Percentiles rank a stretch among this genome's conserved stretches.
These are phyloP conservation scores for Cystobasidium ongulense DNA, from an alignment of 768 basidiomycete species.

Conservation along the genomic window DNA sequence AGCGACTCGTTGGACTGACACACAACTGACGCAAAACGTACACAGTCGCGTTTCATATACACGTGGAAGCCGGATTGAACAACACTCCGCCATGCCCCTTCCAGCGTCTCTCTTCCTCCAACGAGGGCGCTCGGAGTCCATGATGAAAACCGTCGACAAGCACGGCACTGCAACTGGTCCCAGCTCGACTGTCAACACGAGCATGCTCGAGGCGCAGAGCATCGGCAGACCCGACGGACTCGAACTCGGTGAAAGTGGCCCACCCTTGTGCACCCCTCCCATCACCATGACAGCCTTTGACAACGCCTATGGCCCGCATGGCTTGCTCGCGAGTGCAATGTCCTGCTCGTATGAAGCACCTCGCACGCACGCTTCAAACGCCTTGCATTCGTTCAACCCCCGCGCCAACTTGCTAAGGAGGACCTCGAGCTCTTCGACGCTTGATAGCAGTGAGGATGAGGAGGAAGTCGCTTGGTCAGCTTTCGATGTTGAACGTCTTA, in stretches of 20 bases:
- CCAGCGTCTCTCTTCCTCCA: conserved; percentile 5
- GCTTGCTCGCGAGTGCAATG: not conserved
- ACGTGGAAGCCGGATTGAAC: too few relatives aligned
- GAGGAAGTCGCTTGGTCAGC: not conserved
- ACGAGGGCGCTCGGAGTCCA: not conserved
- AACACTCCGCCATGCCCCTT: not conserved
- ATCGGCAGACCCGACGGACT: not conserved
- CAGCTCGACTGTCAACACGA: not conserved
- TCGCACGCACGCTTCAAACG: not conserved
- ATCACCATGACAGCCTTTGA: conserved; percentile 3
- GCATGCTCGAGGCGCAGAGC: not conserved
- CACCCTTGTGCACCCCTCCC: not conserved
- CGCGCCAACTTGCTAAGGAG: not conserved
- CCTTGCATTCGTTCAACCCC: not conserved
- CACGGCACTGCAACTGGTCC: not conserved
- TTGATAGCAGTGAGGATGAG: not conserved
- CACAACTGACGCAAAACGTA: not conserved
- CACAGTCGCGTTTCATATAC: not conserved
- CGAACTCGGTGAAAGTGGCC: not conserved
- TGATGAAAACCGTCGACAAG: not conserved
- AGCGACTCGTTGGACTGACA: not conserved
- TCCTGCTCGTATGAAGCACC: not conserved
- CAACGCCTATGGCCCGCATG: not conserved
- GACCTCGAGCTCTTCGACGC: not conserved
- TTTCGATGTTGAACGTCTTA: not conserved